Evolutionary conservation across 805 yeast species (phyloP).

Genomic region (Teunomyces barrocoloradensis): DNA sequence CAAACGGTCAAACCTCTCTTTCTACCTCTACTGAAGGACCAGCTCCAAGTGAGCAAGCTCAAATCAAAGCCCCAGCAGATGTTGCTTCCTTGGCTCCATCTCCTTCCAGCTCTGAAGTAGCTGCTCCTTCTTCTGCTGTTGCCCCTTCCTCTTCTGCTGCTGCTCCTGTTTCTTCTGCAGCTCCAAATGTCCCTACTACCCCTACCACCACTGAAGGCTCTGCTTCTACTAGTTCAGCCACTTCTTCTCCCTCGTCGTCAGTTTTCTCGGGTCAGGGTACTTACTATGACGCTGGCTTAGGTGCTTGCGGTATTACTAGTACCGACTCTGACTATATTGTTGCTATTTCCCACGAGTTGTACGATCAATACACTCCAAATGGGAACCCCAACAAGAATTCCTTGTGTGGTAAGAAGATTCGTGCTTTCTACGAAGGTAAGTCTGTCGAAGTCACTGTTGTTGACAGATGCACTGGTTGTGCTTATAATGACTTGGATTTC

Average conservation of each 20-base stretch:
- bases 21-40: slow-evolving; percentile 1
- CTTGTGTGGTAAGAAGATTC: slow-evolving; percentile 53
- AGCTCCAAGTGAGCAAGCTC: neutral
- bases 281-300: slow-evolving; percentile 44
- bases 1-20: neutral
- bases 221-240: slow-evolving; percentile 4
- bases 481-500: slow-evolving; percentile 50
- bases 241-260: slow-evolving; percentile 9
- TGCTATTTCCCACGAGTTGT: slow-evolving; percentile 48
- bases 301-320: slow-evolving; percentile 55
- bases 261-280: slow-evolving; percentile 47
- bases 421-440: slow-evolving; percentile 45
- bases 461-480: slow-evolving; percentile 58
- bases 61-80: neutral
- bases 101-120: neutral
- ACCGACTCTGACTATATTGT: slow-evolving; percentile 49
- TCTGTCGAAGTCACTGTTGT: slow-evolving; percentile 55
- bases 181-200: slow-evolving; percentile 12
- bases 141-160: slow-evolving; percentile 12
- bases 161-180: slow-evolving; percentile 11
- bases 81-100: neutral
- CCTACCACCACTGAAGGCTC: slow-evolving; percentile 7
- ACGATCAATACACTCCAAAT: slow-evolving; percentile 28
- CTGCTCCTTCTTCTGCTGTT: slow-evolving; percentile 4
- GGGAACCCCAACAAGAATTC: slow-evolving; percentile 45